Base-by-base conservation (phyloP, 805 yeast genomes). In the Teunomyces funiuensis region DNA sequence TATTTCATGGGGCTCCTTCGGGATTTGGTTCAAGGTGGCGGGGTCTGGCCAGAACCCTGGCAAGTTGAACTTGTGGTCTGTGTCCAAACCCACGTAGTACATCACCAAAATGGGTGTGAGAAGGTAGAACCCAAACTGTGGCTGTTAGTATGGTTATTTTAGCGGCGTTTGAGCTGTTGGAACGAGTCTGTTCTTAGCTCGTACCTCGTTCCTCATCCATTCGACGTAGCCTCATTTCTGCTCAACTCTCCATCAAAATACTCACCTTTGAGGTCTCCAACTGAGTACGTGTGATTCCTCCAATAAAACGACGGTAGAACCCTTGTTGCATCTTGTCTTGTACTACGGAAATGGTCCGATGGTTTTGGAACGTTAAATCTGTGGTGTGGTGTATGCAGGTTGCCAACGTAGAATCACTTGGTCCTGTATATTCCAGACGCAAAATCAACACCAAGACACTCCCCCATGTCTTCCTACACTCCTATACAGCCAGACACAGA, bases 1-100 rank as follows among this genome's bases (percentile, higher is more conserved):
- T 45, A 90, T 88, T 58, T 90, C 97, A 54, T 84, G 86, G 2
- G 89, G 89, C 57, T 90, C 97, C 56, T 89, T 90, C 2, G 98
- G 98, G 26, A 90, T 83, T 65, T 87, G 84, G 60, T 90, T 89
- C 51, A 88, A 73, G 2, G 97, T 85, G 30, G 85, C 85, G 30
- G 97, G 97, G 61, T 89, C 97, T 2, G 98, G 98, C 96, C 96
- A 89, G 65, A 88, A 90, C 15, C 96, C 96, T 6, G 95, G 95
- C 36, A 89, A 82, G 57, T 88, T 87, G 61, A 90, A 81, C 68
- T 88, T 90, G 53, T 74, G 79, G 61, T 90, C 96, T 1, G 97
- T 85, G 54, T 90, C 90, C 28, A 85, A 77, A 58, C 98, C 97
- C 33, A 88, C 90, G 54, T 85, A 90, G 64, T 88, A 84, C 98